Percentiles rank a stretch among this genome's conserved stretches.
phyloP scores from a whole-genome alignment of 306 rosid genomes.

The Betula pendula region DNA sequence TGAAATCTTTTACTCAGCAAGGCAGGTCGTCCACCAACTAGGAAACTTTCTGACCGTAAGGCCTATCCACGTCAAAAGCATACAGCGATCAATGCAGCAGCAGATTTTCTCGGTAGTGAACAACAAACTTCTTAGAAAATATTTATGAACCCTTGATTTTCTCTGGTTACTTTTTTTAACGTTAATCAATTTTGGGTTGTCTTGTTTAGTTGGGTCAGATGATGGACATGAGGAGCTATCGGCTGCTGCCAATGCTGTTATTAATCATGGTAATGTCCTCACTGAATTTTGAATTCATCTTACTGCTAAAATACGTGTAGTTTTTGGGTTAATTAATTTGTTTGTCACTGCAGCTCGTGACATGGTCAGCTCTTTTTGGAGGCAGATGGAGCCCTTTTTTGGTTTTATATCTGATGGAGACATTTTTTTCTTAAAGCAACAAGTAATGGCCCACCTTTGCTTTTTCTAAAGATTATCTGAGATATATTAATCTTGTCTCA shows the following conservation, averaged over 20 bases:
- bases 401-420: conserved; percentile 69
- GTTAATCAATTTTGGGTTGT: conserved; percentile 40
- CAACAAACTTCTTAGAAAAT: not conserved
- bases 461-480: conserved; percentile 3
- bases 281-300: conserved; percentile 25
- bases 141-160: conserved; percentile 15
- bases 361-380: conserved; percentile 77
- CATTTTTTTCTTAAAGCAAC: conserved; percentile 68
- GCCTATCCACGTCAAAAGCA: conserved; percentile 91
- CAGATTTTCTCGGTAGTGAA: conserved; percentile 81
- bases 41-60: conserved; percentile 92
- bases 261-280: conserved; percentile 62
- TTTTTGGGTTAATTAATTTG: conserved; percentile 36
- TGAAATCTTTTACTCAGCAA: conserved; percentile 65
- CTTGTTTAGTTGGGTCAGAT: conserved; percentile 78
- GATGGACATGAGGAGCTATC: conserved; percentile 85
- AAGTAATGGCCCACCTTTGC: conserved; percentile 48
- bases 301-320: conserved; percentile 20
- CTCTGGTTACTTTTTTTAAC: conserved; percentile 22
- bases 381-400: conserved; percentile 83
- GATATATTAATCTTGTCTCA: not conserved
- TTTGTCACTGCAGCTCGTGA: conserved; percentile 56
- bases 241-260: conserved; percentile 85
- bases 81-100: conserved; percentile 56
- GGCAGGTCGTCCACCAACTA: conserved; percentile 97